These are phyloP conservation scores for Penicillium sp. DNA, from an alignment of 2,329 filamentous ascomycete genomes.

Conservation along the genomic window DNA sequence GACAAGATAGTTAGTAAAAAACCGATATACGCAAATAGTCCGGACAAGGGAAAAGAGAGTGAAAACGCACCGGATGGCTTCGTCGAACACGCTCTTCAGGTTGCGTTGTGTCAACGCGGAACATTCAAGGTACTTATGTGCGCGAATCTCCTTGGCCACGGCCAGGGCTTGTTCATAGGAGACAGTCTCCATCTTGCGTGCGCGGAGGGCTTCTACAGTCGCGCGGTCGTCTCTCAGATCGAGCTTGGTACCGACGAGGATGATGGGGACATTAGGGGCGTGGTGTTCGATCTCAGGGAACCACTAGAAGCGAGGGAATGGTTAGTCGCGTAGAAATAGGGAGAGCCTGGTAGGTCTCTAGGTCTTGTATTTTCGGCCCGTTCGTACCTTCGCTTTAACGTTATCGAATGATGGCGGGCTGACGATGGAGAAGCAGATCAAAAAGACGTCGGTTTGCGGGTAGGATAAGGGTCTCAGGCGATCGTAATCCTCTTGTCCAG, in stretches of 20 bases:
- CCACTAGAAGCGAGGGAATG: slow-evolving; percentile 60
- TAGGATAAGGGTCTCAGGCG: slow-evolving; percentile 91
- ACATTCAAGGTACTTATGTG: slow-evolving; percentile 97
- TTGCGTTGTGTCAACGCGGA: slow-evolving; percentile 95
- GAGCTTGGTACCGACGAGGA: slow-evolving; percentile 94
- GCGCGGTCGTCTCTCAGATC: slow-evolving; percentile 86
- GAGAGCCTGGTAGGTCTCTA: not conserved
- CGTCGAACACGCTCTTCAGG: slow-evolving; percentile 97
- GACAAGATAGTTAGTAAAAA: not conserved
- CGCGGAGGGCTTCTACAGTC: slow-evolving; percentile 75
- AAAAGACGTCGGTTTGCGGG: slow-evolving; percentile 95
- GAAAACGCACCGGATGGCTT: slow-evolving; percentile 81
- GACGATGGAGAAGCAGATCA: slow-evolving; percentile 98
- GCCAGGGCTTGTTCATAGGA: slow-evolving; percentile 87
- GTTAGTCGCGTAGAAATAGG: slow-evolving; percentile 6
- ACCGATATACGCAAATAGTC: not conserved
- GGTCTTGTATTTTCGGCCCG: not conserved
- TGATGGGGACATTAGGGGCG: slow-evolving; percentile 91
- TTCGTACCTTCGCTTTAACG: slow-evolving; percentile 87
- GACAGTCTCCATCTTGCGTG: slow-evolving; percentile 96
- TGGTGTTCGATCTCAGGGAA: slow-evolving; percentile 97
- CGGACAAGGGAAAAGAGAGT: not conserved
- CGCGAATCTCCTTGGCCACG: slow-evolving; percentile 89
- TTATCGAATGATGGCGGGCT: slow-evolving; percentile 98
- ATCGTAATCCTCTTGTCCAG: slow-evolving; percentile 98